These are phyloP conservation scores for Aureobasidium namibiae DNA, from an alignment of 2,329 filamentous ascomycete species.

Conservation along the genomic window DNA sequence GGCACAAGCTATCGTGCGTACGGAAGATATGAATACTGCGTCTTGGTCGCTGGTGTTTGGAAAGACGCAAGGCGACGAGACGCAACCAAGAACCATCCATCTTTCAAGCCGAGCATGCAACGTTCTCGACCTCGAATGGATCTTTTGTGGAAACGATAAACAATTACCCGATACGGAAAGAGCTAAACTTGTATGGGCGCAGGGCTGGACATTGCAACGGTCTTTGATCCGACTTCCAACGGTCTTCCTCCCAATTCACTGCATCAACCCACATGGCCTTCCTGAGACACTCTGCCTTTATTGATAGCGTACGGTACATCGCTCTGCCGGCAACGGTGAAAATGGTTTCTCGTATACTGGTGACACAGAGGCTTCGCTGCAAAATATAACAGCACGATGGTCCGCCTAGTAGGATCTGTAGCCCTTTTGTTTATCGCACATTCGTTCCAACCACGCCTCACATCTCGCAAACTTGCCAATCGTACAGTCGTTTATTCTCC, in stretches of 20 bases:
- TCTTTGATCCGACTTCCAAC: slow-evolving; percentile 6
- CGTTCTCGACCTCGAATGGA: neutral
- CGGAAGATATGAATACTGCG: neutral
- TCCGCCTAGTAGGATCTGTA: neutral
- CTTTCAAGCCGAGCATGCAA: neutral
- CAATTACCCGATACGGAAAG: neutral
- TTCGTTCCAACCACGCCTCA: neutral
- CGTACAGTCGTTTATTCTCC: neutral
- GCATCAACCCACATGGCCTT: neutral
- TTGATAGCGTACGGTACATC: slow-evolving; percentile 4
- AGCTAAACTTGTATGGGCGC: neutral
- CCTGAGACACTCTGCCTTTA: neutral
- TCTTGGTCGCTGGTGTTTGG: neutral
- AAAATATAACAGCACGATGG: neutral
- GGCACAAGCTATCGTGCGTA: too few relatives aligned
- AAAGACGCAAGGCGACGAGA: neutral
- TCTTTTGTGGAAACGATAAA: neutral
- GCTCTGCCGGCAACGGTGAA: slow-evolving; percentile 1
- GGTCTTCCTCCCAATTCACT: neutral
- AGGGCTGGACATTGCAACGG: slow-evolving; percentile 5
- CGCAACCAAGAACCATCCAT: neutral
- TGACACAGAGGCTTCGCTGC: neutral
- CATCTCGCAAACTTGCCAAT: neutral
- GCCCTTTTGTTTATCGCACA: neutral
- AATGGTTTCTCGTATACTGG: neutral